Conservation (phyloP, 495 filamentous ascomycete genomes). For the Darksidea phi region DNA sequence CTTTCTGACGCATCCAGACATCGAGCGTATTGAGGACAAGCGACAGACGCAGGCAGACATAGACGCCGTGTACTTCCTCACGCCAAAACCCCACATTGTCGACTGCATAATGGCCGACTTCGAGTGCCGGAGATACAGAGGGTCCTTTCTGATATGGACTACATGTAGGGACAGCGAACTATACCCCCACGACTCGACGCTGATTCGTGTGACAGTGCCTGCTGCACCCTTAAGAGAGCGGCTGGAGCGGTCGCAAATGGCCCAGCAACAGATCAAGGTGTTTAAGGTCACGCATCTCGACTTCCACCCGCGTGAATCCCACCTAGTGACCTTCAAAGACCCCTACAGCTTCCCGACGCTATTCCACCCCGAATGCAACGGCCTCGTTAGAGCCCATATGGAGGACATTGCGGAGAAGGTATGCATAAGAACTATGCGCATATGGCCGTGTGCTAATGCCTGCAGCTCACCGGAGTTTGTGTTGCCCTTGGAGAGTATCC, state of each 20-base stretch:
- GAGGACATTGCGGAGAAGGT: conserved; percentile 85
- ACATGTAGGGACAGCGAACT: conserved; percentile 53
- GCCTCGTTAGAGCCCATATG: conserved; percentile 76
- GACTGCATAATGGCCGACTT: conserved; percentile 93
- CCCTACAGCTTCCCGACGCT: conserved; percentile 92
- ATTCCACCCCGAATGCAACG: conserved; percentile 86
- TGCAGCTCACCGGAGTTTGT: conserved; percentile 77
- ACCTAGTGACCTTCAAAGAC: conserved; percentile 85
- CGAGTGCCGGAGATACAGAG: conserved; percentile 73
- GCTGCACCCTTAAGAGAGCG: conserved; percentile 54
- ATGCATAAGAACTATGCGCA: conserved; percentile 19
- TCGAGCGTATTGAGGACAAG: conserved; percentile 85
- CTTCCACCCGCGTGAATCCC: conserved; percentile 87
- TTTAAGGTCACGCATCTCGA: conserved; percentile 77
- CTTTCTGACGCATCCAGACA: conserved; percentile 59
- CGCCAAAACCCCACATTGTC: conserved; percentile 79
- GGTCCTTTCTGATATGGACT: conserved; percentile 79
- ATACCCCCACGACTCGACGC: not conserved
- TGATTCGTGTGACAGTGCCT: conserved; percentile 47
- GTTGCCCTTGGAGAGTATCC: conserved; percentile 84
- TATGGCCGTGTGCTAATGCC: not conserved
- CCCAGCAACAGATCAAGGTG: conserved; percentile 68
- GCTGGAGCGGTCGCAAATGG: conserved; percentile 58
- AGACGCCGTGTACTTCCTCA: conserved; percentile 91
- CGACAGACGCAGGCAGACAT: conserved; percentile 76